Evolutionary conservation across 2,329 filamentous ascomycete species (phyloP).

Genomic region (Diaporthe destruens): DNA sequence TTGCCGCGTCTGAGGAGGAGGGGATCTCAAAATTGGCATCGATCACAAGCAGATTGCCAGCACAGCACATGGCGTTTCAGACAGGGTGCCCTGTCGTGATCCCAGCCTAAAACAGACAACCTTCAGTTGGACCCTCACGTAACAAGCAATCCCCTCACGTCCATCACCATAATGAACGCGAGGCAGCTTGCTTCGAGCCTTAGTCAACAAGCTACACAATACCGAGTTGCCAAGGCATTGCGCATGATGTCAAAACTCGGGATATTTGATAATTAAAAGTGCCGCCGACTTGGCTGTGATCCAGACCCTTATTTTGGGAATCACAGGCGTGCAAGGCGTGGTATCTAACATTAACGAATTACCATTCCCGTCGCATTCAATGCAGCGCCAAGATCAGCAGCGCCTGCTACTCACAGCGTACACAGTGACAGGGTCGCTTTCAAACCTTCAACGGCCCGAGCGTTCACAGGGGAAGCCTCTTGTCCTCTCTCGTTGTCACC

Average conservation of each 20-base stretch:
- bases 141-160: slow-evolving; percentile 28
- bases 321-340: slow-evolving; percentile 9
- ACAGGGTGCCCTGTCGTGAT: slow-evolving; percentile 20
- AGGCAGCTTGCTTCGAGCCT: not conserved
- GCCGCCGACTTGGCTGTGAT: slow-evolving; percentile 32
- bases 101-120: slow-evolving; percentile 20
- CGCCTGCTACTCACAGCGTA: not conserved
- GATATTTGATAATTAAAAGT: slow-evolving; percentile 19
- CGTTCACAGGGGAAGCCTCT: slow-evolving; percentile 1
- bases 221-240: not conserved
- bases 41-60: slow-evolving; percentile 13
- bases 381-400: slow-evolving; percentile 15
- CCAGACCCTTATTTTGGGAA: slow-evolving; percentile 4
- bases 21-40: slow-evolving; percentile 15
- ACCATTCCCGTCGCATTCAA: slow-evolving; percentile 18
- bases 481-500: slow-evolving; percentile 7
- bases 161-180: not conserved
- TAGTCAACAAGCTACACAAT: not conserved
- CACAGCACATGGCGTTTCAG: slow-evolving; percentile 19
- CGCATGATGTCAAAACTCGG: slow-evolving; percentile 26
- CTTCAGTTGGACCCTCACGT: slow-evolving; percentile 17
- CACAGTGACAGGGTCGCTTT: not conserved
- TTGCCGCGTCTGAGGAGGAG: slow-evolving; percentile 6
- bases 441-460: slow-evolving; percentile 9
- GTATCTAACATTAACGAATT: slow-evolving; percentile 24